Base-by-base conservation (phyloP, 768 basidiomycete genomes). In the Hypholoma sublateritium region DNA sequence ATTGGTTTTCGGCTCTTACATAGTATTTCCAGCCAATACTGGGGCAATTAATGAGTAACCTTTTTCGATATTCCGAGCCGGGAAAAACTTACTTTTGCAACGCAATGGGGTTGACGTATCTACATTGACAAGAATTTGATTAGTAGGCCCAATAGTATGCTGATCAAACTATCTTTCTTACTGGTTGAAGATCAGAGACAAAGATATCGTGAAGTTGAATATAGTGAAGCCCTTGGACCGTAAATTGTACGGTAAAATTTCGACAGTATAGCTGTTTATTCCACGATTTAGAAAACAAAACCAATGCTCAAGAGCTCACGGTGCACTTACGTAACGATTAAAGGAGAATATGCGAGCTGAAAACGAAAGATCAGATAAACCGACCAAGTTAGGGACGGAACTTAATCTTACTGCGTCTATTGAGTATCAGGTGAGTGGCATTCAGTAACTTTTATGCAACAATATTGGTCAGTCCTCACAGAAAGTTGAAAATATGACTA, bases 181-280 rank as follows among this genome's bases (percentile, higher is more conserved):
- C 68, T 87, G 87, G 65, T 88, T 88, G 64, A 90, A 86, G 62
- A 89, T 82, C 54, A 89, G 76, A 5, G 87, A 75, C 56, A 81
- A 58, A 19, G 83, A 84, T 60, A 86, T 76, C 32, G 77, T 71
- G 66, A 88, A 83, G 63, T 77, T 83, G 72, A 88, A 84, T 39
- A 88, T 57, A 56, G 78, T 83, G 68, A 86, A 80, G 24, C 86
- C 87, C 72, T 87, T 88, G 46, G 87, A 85, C 60, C 88, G 86
- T 44, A 89, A 57, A 21, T 64, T 60, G 47, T 61, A 69, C 0
- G 69, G 69, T 19, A 70, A 49, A 35, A 70, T 70, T 50, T 70
- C 67, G 25, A 70, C 64, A 5, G 69, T 67, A 48, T 70, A 70
- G 1, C 69, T 70, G 34, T 13, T 5, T 24, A 14, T 41, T 13